These are phyloP conservation scores for Neoscytalidium dimidiatum DNA, from an alignment of 2,329 filamentous ascomycete genomes.

Conservation along the genomic window DNA sequence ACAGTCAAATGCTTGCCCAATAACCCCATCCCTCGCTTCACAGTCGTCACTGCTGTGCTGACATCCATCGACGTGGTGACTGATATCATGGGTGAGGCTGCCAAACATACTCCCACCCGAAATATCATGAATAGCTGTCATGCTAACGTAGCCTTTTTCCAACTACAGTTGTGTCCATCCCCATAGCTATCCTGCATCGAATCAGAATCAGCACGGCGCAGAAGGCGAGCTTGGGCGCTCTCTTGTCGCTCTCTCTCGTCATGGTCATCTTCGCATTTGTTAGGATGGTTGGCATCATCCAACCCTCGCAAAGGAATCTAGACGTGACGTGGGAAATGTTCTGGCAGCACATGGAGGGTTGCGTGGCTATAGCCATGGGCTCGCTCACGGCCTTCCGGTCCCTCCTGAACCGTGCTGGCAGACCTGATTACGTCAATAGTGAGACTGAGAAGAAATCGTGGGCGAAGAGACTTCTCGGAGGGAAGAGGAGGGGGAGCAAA, in stretches of 20 bases:
- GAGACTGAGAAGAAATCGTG: no score
- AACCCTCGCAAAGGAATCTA: slow-evolving; percentile 7
- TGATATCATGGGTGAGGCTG: neutral
- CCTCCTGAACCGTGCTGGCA: neutral
- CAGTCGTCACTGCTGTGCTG: neutral
- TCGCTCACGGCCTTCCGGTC: slow-evolving; percentile 26
- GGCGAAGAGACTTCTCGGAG: no score
- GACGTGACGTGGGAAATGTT: slow-evolving; percentile 22
- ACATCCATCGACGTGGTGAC: neutral
- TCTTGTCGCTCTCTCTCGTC: neutral
- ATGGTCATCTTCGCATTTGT: slow-evolving; percentile 20
- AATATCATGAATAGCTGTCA: neutral
- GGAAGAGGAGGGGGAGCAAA: no score
- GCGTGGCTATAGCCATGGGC: slow-evolving; percentile 25
- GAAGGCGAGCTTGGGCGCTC: neutral
- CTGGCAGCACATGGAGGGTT: slow-evolving; percentile 26
- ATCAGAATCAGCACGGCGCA: neutral
- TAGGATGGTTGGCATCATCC: slow-evolving; percentile 23
- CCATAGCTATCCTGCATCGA: neutral
- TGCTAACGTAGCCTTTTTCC: neutral
- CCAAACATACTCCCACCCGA: no score
- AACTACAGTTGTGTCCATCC: neutral
- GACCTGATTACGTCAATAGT: no score
- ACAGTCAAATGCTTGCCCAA: neutral
- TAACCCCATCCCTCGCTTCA: neutral